Evolutionary conservation across 192 early-diverging fungal species (phyloP), one percentile per base, ranked within the genome.

Genomic region (Gigaspora rosea): DNA sequence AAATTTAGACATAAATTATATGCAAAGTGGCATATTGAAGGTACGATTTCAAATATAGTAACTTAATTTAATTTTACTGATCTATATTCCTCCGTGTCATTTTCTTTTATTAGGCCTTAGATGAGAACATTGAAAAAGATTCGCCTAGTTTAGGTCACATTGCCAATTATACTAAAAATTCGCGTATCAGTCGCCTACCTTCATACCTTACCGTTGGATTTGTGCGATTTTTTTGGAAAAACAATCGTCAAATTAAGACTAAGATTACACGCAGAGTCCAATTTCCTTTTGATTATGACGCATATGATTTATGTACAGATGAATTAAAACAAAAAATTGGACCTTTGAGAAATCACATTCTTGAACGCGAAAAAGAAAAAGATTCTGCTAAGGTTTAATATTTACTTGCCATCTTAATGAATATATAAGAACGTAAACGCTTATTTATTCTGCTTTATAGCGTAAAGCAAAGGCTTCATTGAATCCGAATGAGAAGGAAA

Each of bases 261-360:
- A 99, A 99, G 82, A 98, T 99, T 82, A 81, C 98, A 72, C 95
- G 96, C 78, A 92, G 91, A 80, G 97, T 99, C 59, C 93, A 95
- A 80, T 98, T 95, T 80, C 97, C 97, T 16, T 86, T 96, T 48
- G 95, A 96, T 27, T 84, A 97, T 48, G 97, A 99, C 76, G 91
- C 90, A 9, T 86, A 91, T n/a, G 89, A 93, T 71, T 90, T 95
- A 67, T 96, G 95, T 78, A 95, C 95, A 13, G 77, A 89, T 8
- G 93, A 95, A 78, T 87, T 99, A 22, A 89, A 92, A 57, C 82
- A 85, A 35, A 96, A 94, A 76, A 85, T 97, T 47, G 79, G 79
- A 2, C 89, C 91, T 4, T 88, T 86, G 2, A 90, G 89, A 74
- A 71, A 82, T 50, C 84, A 88, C 52, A 74, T 97, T 22, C 88